phyloP scores from a whole-genome alignment of 2,329 filamentous ascomycete species.

The Diaporthe sp. region DNA sequence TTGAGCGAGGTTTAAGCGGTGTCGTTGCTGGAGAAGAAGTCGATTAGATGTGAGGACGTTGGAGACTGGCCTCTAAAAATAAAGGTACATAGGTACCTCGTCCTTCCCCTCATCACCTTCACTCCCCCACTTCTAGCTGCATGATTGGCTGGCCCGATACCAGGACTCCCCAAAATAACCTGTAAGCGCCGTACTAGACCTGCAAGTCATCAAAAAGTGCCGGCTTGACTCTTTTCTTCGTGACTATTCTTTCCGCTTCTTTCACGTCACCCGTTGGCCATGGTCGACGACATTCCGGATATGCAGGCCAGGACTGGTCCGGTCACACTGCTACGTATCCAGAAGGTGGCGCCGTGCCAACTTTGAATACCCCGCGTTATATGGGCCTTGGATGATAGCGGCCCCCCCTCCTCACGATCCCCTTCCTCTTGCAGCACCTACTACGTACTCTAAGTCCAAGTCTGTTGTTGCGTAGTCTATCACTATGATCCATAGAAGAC shows the following conservation, averaged over 20 bases:
- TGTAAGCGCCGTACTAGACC: slow-evolving; percentile 28
- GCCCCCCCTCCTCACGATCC: background rate
- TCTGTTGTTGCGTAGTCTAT: background rate
- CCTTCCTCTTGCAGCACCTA: background rate
- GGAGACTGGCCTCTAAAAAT: background rate
- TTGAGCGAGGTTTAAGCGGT: background rate
- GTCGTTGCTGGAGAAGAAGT: background rate
- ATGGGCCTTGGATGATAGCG: background rate
- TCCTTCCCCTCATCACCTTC: background rate
- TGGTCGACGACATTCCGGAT: background rate
- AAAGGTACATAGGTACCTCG: background rate
- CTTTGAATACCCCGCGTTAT: slow-evolving; percentile 14
- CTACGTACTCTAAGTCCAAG: background rate
- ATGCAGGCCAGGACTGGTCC: slow-evolving; percentile 19
- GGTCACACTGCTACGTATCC: slow-evolving; percentile 25
- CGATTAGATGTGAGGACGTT: background rate
- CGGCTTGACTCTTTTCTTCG: background rate
- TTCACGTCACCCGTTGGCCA: slow-evolving; percentile 3
- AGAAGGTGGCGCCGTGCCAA: slow-evolving; percentile 10
- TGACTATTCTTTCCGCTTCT: background rate
- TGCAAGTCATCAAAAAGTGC: slow-evolving; percentile 31
- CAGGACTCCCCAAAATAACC: slow-evolving; percentile 17
- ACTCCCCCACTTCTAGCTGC: background rate
- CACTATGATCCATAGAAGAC: background rate
- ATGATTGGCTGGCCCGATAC: slow-evolving; percentile 17